Conservation (phyloP, 1,284 basidiomycete species). For the Athelia sp. region DNA sequence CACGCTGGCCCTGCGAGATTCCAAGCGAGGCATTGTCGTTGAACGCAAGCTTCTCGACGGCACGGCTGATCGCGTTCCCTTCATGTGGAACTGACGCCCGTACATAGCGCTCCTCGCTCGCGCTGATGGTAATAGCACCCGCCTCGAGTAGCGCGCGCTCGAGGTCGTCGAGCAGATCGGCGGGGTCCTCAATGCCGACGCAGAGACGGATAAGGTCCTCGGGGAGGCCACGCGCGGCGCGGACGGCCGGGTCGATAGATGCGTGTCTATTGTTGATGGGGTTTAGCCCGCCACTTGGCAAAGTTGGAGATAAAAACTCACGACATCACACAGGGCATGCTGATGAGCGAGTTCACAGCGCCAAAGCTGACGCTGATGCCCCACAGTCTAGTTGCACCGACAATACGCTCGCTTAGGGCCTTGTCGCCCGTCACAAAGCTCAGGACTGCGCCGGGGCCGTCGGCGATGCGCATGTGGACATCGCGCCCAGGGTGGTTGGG, state of each 20-base stretch:
- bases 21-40: slow-evolving; percentile 25
- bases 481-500: slow-evolving; percentile 80
- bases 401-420: slow-evolving; percentile 86
- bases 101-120: slow-evolving; percentile 35
- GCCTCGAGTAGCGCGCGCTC: slow-evolving; percentile 90
- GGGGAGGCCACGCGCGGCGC: slow-evolving; percentile 91
- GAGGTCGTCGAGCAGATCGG: slow-evolving; percentile 92
- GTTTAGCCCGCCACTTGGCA: slow-evolving; percentile 7
- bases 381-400: slow-evolving; percentile 91
- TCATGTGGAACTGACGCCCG: slow-evolving; percentile 35
- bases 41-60: slow-evolving; percentile 62
- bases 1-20: slow-evolving; percentile 15
- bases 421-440: slow-evolving; percentile 95
- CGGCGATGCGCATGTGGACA: slow-evolving; percentile 84
- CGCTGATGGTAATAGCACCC: slow-evolving; percentile 73
- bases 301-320: slow-evolving; percentile 40
- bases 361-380: slow-evolving; percentile 98
- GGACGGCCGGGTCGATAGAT: slow-evolving; percentile 91
- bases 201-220: slow-evolving; percentile 98
- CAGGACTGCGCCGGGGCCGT: slow-evolving; percentile 90
- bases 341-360: slow-evolving; percentile 96
- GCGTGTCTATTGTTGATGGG: slow-evolving; percentile 66
- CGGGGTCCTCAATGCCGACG: slow-evolving; percentile 95
- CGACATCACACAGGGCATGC: slow-evolving; percentile 99
- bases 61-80: slow-evolving; percentile 47